Base-by-base conservation (phyloP, 768 basidiomycete species). In the Dacryopinax spathularia region DNA sequence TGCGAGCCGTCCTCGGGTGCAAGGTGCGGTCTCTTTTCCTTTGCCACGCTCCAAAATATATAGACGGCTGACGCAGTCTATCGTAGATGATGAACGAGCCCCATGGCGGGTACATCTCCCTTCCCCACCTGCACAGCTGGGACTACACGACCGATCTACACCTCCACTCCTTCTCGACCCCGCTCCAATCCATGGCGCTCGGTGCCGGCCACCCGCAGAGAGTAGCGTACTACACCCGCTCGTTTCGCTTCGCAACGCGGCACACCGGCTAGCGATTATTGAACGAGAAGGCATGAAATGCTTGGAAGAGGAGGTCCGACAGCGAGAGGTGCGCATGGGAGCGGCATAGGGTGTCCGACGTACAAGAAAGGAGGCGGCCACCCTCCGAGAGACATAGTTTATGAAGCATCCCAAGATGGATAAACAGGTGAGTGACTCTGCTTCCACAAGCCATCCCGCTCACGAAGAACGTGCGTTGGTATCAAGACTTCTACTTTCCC, bases 141-240 rank as follows among this genome's bases (percentile, higher is more conserved):
- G 87, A 97, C 73, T 96, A 96, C 72, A 95, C 92, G 65, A 93
- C 92, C 1, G 92, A 97, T 70, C 82, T 99, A 13, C 94, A 96
- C 69, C 79, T 97, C 36, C 81, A 84, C n/a, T n/a, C n/a, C n/a
- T n/a, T n/a, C n/a, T n/a, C 92, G 16, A 87, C 89, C 12, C 84
- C 90, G 0, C 81, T 93, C 33, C 82, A 93, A 72, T 91, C 91
- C 0, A 95, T 97, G 77, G 84, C 88, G 70, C 80, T 98, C n/a
- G 95, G 91, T 34, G 82, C 90, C 12, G 95, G 95, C 16, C 80
- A 90, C 71, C 83, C 94, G 0, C 91, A 90, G 0, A 65, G 76
- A 1, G 84, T 97, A n/a, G 81, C 85, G 1, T 76, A 81, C 66
- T 98, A 88, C 82, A 84, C 83, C 2, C 84, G 91, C 0, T 89